Percentiles rank a stretch among this genome's conserved stretches.
Conservation (phyloP, 768 basidiomycete species). For the Termitomyces sp. region DNA sequence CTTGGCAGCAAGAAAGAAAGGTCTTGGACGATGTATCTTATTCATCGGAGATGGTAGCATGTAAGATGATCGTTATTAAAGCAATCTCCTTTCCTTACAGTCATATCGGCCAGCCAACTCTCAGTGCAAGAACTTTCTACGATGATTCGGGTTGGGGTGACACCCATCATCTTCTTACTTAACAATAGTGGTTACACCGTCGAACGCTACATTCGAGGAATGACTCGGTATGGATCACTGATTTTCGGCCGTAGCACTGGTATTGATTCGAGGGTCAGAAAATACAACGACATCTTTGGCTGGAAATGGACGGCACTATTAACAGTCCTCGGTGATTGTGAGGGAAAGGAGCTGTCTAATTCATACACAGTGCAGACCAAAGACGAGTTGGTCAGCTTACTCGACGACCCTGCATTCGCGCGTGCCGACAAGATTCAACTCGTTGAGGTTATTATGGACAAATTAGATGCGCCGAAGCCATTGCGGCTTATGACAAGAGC, state of each 20-base stretch:
- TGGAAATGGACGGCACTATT: conserved; percentile 74
- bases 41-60: conserved; percentile 85
- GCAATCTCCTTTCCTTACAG: background rate
- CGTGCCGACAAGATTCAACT: conserved; percentile 64
- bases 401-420: conserved; percentile 58
- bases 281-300: conserved; percentile 82
- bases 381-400: conserved; percentile 56
- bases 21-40: conserved; percentile 63
- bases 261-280: conserved; percentile 27
- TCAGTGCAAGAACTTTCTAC: conserved; percentile 80
- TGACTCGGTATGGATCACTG: conserved; percentile 31
- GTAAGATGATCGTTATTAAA: conserved; percentile 31
- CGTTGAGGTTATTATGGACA: conserved; percentile 75
- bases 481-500: conserved; percentile 52
- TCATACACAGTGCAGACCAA: conserved; percentile 68
- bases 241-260: background rate
- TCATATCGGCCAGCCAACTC: conserved; percentile 44
- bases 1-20: conserved; percentile 64
- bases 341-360: conserved; percentile 38
- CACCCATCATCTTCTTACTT: conserved; percentile 79
- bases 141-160: conserved; percentile 68
- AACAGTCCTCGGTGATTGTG: conserved; percentile 47
- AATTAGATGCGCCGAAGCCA: conserved; percentile 63
- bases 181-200: conserved; percentile 87
- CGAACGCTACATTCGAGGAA: conserved; percentile 72